A percentile compares a stretch with the other conserved stretches of the same genome.
phyloP scores from a whole-genome alignment of 495 filamentous ascomycete genomes.

The Friedmanniomyces endolithicus region DNA sequence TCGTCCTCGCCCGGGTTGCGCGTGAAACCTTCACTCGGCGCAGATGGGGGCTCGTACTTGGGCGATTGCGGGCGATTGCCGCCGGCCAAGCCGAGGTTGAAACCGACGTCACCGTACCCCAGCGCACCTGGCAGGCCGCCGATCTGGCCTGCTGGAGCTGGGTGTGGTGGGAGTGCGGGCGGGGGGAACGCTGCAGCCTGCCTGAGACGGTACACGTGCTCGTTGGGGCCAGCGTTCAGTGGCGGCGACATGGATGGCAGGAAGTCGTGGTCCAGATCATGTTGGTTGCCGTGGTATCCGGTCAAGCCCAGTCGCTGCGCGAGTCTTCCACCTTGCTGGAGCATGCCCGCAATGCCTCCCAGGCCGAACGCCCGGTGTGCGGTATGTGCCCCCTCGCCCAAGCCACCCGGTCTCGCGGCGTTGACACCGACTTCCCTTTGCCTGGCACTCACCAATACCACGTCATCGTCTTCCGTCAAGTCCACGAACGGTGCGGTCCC shows the following conservation, averaged over 20 bases:
- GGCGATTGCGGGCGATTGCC: constrained; percentile 12
- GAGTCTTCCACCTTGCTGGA: constrained; percentile 4
- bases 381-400: constrained; percentile 3
- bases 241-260: too few species aligned
- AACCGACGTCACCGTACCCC: constrained; percentile 15
- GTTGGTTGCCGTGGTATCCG: background rate
- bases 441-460: constrained; percentile 3
- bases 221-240: background rate
- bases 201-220: background rate
- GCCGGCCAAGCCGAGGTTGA: constrained; percentile 18
- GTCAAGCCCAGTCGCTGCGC: constrained; percentile 5
- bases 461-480: constrained; percentile 20
- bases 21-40: constrained; percentile 51
- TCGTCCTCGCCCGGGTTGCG: constrained; percentile 50
- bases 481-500: constrained; percentile 7
- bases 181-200: background rate
- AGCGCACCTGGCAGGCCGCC: constrained; percentile 9
- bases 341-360: constrained; percentile 5
- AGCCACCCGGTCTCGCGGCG: constrained; percentile 3
- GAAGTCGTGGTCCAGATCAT: too few species aligned
- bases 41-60: constrained; percentile 46
- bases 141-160: background rate
- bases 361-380: background rate
- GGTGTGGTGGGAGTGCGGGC: background rate
- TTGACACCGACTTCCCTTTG: constrained; percentile 11